Base-by-base conservation (phyloP, 23 red algal species). In the Cyanidioschyzon merolae region DNA sequence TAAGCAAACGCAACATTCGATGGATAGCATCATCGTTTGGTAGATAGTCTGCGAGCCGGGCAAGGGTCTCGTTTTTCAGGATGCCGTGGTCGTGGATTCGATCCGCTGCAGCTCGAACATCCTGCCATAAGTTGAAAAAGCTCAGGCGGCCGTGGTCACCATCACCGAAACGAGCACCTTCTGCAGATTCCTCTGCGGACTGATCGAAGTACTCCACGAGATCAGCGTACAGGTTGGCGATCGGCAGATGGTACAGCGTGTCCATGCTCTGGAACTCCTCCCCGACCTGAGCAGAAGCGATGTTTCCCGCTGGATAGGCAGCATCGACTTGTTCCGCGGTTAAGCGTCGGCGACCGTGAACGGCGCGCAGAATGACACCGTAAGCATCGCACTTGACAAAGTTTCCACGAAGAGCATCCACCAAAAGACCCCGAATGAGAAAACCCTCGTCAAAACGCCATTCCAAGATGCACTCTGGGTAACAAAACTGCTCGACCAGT, bases 311-410 rank as follows among this genome's bases (percentile, higher is more conserved):
- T 1, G 78, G 78, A 57, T 81, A 81, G 39, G 59, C 78, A 36
- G 51, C 78, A 7, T 71, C 68, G 0, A 71, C 59, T 57, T 81
- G 41, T 40, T 81, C 78, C 50, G 21, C 39, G 0, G 41, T 34
- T 34, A 71, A 50, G 1, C 1, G 40, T 40, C 1, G 59, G 59
- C 78, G 59, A 34, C 78, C 78, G 38, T 81, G 78, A 25, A 81
- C 38, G 37, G 38, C 68, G 16, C 59, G 68, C 16, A 81, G 68
- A 0, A 81, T 67, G 30, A 71, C 78, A 36, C 78, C 78, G 41
- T 71, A 81, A 16, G 78, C 59, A 31, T 81, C 78, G 38, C 59
- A 81, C 78, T 81, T 81, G 59, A 81, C 59, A 67, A 81, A 81
- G 78, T 81, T 81, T 0, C 78, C 78, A 30, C 68, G 59, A 40